These are phyloP conservation scores for Uronychia setigera DNA, from an alignment of 73 alveolate genomes.

Conservation along the genomic window DNA sequence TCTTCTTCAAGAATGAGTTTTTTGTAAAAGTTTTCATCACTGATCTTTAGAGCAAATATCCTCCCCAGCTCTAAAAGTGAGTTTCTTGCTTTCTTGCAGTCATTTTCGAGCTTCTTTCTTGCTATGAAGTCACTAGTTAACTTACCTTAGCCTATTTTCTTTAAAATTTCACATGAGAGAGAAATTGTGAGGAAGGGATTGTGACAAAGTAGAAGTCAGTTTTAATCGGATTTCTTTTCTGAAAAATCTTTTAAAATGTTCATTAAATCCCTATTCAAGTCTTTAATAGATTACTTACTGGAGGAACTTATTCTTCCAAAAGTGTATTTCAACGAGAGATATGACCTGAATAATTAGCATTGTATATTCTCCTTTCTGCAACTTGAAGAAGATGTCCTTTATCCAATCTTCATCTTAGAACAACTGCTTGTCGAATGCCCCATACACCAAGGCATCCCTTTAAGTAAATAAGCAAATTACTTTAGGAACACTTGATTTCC, in stretches of 20 bases:
- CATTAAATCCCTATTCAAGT: constrained; percentile 32
- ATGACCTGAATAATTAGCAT: constrained; percentile 7
- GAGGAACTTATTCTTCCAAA: constrained; percentile 41
- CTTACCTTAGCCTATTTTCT: constrained; percentile 18
- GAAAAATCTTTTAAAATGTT: constrained; percentile 45
- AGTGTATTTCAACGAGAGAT: constrained; percentile 31
- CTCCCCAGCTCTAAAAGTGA: constrained; percentile 47
- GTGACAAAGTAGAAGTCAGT: constrained; percentile 47
- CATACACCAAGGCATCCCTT: background rate
- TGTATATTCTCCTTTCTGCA: background rate
- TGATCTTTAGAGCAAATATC: constrained; percentile 59
- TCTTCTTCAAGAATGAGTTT: constrained; percentile 48
- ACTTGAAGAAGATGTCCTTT: background rate
- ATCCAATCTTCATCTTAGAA: background rate
- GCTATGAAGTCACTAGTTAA: background rate
- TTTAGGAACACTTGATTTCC: constrained; percentile 6
- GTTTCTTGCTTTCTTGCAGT: constrained; percentile 17
- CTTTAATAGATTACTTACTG: constrained; percentile 9
- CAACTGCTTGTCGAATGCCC: background rate
- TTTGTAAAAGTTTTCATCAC: constrained; percentile 57
- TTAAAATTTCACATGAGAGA: constrained; percentile 50
- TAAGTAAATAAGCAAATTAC: background rate
- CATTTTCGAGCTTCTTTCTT: constrained; percentile 53
- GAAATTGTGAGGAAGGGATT: constrained; percentile 69
- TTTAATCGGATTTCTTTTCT: constrained; percentile 36